Conservation (phyloP, 345 rosid species). For the Rhizophora apiculata region DNA sequence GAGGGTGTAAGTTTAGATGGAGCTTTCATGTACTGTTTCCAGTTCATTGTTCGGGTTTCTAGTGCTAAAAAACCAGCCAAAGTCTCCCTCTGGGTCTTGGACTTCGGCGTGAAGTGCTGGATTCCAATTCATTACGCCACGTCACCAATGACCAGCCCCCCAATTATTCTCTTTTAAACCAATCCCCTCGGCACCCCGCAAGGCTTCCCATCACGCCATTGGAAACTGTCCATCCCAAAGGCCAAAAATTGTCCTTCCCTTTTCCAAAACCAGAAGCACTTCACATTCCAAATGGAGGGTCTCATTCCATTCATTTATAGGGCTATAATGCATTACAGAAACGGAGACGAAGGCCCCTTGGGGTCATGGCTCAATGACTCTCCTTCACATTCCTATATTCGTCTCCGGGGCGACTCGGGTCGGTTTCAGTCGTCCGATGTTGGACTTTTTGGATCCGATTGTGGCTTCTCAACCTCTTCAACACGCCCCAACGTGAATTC, state of each 20-base stretch:
- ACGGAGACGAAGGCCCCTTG: conserved; percentile 40
- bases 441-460: conserved; percentile 42
- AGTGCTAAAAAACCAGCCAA: not conserved
- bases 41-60: conserved; percentile 37
- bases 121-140: conserved; percentile 44
- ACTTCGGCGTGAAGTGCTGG: conserved; percentile 42
- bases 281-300: conserved; percentile 52
- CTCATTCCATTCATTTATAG: conserved; percentile 35
- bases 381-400: conserved; percentile 68
- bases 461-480: conserved; percentile 31
- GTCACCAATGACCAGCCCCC: conserved; percentile 28
- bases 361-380: conserved; percentile 50
- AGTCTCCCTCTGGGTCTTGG: conserved; percentile 26
- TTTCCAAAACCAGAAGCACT: conserved; percentile 6
- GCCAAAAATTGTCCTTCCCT: not conserved
- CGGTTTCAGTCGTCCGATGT: conserved; percentile 56
- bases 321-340: conserved; percentile 43
- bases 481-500: conserved; percentile 21
- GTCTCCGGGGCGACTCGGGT: conserved; percentile 87
- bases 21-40: conserved; percentile 36
- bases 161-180: conserved; percentile 28
- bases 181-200: not conserved
- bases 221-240: too few species aligned
- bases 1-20: conserved; percentile 25
- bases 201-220: not conserved